Conservation (phyloP, 2,329 filamentous ascomycete species). For the Neofusicoccum ribis region DNA sequence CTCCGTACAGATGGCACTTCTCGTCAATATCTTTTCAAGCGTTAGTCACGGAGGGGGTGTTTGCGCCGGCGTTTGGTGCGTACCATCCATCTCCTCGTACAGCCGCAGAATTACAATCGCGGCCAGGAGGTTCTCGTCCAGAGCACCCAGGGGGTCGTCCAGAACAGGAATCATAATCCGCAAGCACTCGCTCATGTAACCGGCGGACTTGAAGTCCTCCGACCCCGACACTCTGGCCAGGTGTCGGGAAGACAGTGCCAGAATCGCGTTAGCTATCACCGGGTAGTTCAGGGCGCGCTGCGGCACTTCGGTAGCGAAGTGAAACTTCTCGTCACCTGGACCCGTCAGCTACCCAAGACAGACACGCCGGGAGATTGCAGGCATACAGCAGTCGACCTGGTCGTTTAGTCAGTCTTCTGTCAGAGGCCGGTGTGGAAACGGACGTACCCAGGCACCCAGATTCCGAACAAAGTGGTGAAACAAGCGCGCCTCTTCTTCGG, state of each 20-base stretch:
- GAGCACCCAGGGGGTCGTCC: conserved; percentile 42
- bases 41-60: background rate
- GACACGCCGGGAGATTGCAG: no score
- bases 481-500: conserved; percentile 1
- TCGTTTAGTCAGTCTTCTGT: background rate
- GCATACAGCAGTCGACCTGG: conserved; percentile 13
- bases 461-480: conserved; percentile 12
- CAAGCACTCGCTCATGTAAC: conserved; percentile 49
- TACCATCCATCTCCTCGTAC: conserved; percentile 48
- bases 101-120: conserved; percentile 52
- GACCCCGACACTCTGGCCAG: conserved; percentile 41
- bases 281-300: conserved; percentile 49
- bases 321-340: conserved; percentile 20
- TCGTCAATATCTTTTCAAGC: conserved; percentile 32
- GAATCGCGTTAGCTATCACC: conserved; percentile 49
- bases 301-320: conserved; percentile 50
- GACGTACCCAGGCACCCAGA: background rate
- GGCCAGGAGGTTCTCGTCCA: conserved; percentile 49
- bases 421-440: background rate
- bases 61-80: background rate
- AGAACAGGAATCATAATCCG: conserved; percentile 49
- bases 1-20: conserved; percentile 42
- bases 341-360: background rate
- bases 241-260: conserved; percentile 49
- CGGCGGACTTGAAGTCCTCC: conserved; percentile 45